phyloP scores from a whole-genome alignment of 495 filamentous ascomycete genomes.

The Aspergillus bridgeri region DNA sequence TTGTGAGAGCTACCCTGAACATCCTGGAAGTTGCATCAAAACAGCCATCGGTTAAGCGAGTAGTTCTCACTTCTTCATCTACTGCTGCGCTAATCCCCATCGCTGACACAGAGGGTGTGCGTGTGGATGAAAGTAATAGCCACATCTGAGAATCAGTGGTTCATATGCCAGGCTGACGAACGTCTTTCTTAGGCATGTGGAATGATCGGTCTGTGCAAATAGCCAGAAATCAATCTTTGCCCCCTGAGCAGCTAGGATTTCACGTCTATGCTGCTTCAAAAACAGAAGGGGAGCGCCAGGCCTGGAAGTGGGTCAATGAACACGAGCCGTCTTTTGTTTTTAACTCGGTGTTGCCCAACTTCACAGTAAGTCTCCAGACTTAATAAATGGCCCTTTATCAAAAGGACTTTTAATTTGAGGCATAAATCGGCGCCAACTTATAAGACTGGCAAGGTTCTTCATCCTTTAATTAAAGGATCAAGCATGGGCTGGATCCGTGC shows the following conservation, averaged over 20 bases:
- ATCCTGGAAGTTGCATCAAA: constrained; percentile 43
- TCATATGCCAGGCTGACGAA: too few species aligned
- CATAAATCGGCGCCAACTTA: not conserved
- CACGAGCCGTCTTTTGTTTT: constrained; percentile 46
- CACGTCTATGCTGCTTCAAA: constrained; percentile 55
- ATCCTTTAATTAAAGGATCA: constrained; percentile 23
- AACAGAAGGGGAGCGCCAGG: constrained; percentile 46
- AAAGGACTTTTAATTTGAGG: too few species aligned
- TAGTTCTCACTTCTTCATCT: constrained; percentile 56
- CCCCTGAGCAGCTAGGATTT: too few species aligned
- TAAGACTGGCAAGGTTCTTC: constrained; percentile 29
- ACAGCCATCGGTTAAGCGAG: constrained; percentile 40
- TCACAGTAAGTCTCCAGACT: constrained; percentile 25
- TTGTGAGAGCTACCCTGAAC: constrained; percentile 35
- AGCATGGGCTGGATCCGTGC: constrained; percentile 18
- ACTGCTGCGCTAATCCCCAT: too few species aligned
- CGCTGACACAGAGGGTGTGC: too few species aligned
- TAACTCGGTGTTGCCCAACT: constrained; percentile 49
- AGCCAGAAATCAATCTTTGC: too few species aligned
- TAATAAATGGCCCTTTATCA: too few species aligned
- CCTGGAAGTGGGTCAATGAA: constrained; percentile 52
- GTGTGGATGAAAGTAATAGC: too few species aligned
- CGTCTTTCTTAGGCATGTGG: constrained; percentile 43
- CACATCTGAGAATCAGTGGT: too few species aligned
- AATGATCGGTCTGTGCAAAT: constrained; percentile 43